Percentiles rank a stretch among this genome's conserved stretches.
Evolutionary conservation across 805 yeast species (phyloP).

Genomic region (Yamadazyma endophytica): DNA sequence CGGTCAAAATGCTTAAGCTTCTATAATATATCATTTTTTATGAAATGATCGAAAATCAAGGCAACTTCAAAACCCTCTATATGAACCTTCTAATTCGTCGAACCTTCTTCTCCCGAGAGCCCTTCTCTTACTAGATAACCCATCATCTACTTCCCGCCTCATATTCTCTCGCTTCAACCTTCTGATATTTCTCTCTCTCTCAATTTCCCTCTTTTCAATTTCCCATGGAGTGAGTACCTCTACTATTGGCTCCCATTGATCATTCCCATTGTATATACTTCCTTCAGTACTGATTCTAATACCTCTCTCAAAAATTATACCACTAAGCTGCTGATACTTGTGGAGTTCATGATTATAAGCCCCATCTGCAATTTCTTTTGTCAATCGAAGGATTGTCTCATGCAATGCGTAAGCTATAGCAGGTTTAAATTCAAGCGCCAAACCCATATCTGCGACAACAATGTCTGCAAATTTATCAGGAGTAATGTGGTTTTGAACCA

Average conservation of each 20-base stretch:
- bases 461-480: slow-evolving; percentile 83
- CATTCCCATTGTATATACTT: slow-evolving; percentile 73
- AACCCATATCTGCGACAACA: slow-evolving; percentile 81
- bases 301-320: slow-evolving; percentile 40
- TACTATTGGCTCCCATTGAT: slow-evolving; percentile 81
- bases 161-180: slow-evolving; percentile 90
- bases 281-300: slow-evolving; percentile 49
- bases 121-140: slow-evolving; percentile 27
- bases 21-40: no score
- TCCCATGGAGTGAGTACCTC: slow-evolving; percentile 88
- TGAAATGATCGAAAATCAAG: no score
- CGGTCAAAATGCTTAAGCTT: no score
- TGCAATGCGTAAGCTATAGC: slow-evolving; percentile 86
- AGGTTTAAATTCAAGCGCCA: slow-evolving; percentile 79
- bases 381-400: slow-evolving; percentile 71
- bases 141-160: slow-evolving; percentile 47
- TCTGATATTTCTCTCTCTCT: slow-evolving; percentile 86
- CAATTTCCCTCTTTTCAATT: slow-evolving; percentile 91
- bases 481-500: slow-evolving; percentile 48
- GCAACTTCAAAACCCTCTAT: slow-evolving; percentile 8
- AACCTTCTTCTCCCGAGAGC: slow-evolving; percentile 45
- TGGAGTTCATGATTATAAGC: slow-evolving; percentile 38
- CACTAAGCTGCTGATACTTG: slow-evolving; percentile 39
- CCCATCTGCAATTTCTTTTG: slow-evolving; percentile 75
- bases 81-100: slow-evolving; percentile 44